These are phyloP conservation scores for Hypsizygus marmoreus DNA, from an alignment of 768 basidiomycete species.

Conservation along the genomic window DNA sequence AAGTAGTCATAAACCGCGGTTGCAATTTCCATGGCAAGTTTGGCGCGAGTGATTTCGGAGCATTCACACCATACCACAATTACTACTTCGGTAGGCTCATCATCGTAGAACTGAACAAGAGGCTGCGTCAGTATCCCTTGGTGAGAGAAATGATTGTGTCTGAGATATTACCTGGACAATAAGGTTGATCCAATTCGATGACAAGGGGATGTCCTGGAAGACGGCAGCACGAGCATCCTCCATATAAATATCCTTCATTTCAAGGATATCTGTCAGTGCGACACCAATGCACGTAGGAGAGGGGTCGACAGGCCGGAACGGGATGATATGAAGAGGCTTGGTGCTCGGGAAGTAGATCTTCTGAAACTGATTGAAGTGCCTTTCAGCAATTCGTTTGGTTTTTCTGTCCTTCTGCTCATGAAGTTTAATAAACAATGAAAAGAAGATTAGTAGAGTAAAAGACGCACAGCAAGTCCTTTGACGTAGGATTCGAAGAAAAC, in stretches of 20 bases:
- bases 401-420: too few relatives aligned
- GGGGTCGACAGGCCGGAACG: not conserved
- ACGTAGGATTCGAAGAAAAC: too few relatives aligned
- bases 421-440: too few relatives aligned
- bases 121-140: too few relatives aligned
- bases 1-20: not conserved
- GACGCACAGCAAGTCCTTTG: too few relatives aligned
- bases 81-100: not conserved
- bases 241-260: not conserved
- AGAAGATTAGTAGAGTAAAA: too few relatives aligned
- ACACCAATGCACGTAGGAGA: not conserved
- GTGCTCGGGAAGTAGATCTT: too few relatives aligned
- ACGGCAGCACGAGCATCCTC: not conserved
- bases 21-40: not conserved
- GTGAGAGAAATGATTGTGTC: not conserved
- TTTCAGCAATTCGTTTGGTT: too few relatives aligned
- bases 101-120: not conserved
- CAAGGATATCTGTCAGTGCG: conserved; percentile 1
- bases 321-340: not conserved
- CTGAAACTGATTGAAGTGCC: too few relatives aligned
- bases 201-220: not conserved
- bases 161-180: not conserved
- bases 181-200: not conserved
- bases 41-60: not conserved
- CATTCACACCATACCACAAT: not conserved